A percentile compares a stretch with the other conserved stretches of the same genome.
phyloP scores from a whole-genome alignment of 257 asterid genomes.

The Echites panduratus region DNA sequence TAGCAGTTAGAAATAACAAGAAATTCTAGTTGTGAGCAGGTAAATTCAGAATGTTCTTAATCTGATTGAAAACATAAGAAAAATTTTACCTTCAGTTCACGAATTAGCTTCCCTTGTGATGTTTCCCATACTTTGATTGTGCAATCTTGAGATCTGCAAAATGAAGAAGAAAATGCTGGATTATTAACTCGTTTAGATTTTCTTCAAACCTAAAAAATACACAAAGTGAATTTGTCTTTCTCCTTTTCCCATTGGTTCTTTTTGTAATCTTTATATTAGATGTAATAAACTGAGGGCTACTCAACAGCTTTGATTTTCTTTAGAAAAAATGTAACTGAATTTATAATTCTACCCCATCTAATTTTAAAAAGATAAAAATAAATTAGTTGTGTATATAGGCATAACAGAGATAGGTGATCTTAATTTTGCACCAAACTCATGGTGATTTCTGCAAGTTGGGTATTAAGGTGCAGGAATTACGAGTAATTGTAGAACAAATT shows the following conservation, averaged over 20 bases:
- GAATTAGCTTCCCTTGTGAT: slow-evolving; percentile 78
- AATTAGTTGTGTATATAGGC: neutral
- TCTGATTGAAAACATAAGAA: neutral
- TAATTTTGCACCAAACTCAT: neutral
- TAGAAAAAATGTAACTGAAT: too few species aligned
- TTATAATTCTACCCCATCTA: neutral
- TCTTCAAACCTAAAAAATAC: neutral
- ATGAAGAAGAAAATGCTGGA: slow-evolving; percentile 12
- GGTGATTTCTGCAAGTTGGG: neutral
- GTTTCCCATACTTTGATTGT: slow-evolving; percentile 95
- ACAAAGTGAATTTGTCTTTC: neutral
- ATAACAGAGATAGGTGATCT: neutral
- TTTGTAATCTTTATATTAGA: neutral
- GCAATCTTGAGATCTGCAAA: slow-evolving; percentile 88
- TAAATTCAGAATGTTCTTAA: neutral
- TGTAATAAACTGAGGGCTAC: neutral
- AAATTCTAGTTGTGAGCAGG: neutral
- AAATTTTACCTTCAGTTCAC: slow-evolving; percentile 70
- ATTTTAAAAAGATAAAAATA: neutral
- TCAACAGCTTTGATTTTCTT: neutral
- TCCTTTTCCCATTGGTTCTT: neutral
- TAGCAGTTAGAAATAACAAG: neutral
- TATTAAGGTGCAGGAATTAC: neutral
- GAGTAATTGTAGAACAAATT: neutral
- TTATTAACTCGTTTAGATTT: slow-evolving; percentile 1